Conservation (phyloP, 2,329 filamentous ascomycete genomes). For the Aspergillus texensis region DNA sequence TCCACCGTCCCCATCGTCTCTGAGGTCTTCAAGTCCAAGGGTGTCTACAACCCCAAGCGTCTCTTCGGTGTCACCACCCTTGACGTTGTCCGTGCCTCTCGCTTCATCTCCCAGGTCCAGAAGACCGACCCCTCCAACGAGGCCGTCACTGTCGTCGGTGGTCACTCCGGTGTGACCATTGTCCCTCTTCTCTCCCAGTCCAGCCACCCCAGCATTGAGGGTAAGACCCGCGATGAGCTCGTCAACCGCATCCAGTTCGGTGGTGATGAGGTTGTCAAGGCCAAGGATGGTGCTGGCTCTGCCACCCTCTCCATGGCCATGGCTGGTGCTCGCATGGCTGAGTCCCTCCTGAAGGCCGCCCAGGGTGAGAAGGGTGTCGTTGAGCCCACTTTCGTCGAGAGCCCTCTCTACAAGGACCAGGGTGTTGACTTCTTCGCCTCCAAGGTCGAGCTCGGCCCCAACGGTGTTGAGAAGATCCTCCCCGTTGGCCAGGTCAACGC, state of each 20-base stretch:
- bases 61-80: constrained; percentile 99
- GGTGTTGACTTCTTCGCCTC: constrained; percentile 96
- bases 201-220: constrained; percentile 78
- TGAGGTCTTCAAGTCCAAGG: constrained; percentile 92
- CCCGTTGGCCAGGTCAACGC: constrained; percentile 82
- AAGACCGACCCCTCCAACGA: constrained; percentile 85
- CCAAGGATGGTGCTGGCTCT: constrained; percentile 96
- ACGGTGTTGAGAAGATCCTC: constrained; percentile 92
- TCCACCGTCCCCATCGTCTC: constrained; percentile 96
- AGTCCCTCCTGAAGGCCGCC: constrained; percentile 88
- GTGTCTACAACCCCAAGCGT: constrained; percentile 98
- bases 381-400: constrained; percentile 97
- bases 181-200: constrained; percentile 97
- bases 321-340: constrained; percentile 82
- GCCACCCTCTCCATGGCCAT: constrained; percentile 99
- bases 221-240: constrained; percentile 73
- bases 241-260: constrained; percentile 97
- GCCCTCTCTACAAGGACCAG: constrained; percentile 97
- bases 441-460: constrained; percentile 92
- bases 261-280: constrained; percentile 98
- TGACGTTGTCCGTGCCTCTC: constrained; percentile 94
- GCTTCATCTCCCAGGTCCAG: constrained; percentile 97
- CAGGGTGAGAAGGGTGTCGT: constrained; percentile 93
- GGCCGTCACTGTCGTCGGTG: constrained; percentile 94
- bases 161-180: constrained; percentile 97